Conservation (phyloP, 306 rosid genomes). For the Parietaria judaica region DNA sequence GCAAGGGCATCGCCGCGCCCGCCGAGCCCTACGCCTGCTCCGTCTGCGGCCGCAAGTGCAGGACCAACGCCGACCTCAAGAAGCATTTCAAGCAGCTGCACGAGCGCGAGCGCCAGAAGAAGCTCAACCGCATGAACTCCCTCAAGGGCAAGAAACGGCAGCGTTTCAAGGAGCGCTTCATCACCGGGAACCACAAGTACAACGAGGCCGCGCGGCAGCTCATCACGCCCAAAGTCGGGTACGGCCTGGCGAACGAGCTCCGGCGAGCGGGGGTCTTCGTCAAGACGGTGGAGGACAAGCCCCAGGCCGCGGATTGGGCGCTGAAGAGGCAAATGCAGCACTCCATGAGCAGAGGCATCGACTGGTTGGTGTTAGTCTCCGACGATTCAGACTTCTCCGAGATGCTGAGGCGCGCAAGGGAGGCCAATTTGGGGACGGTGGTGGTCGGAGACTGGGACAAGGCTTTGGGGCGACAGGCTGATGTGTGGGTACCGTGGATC, state of each 20-base stretch:
- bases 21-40: slow-evolving; percentile 48
- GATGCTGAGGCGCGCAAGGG: slow-evolving; percentile 69
- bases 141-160: slow-evolving; percentile 60
- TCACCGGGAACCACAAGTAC: slow-evolving; percentile 49
- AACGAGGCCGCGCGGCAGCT: slow-evolving; percentile 55
- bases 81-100: slow-evolving; percentile 69
- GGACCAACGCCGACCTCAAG: slow-evolving; percentile 49
- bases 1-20: slow-evolving; percentile 43
- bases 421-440: slow-evolving; percentile 61
- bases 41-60: slow-evolving; percentile 64
- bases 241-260: slow-evolving; percentile 67
- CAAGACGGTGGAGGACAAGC: slow-evolving; percentile 77
- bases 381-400: slow-evolving; percentile 80
- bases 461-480: slow-evolving; percentile 62
- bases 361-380: slow-evolving; percentile 73
- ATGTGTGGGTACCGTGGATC: slow-evolving; percentile 88
- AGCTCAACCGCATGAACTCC: slow-evolving; percentile 41
- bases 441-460: slow-evolving; percentile 76
- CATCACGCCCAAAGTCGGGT: slow-evolving; percentile 54
- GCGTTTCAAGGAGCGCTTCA: slow-evolving; percentile 47
- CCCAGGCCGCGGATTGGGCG: slow-evolving; percentile 86
- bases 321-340: slow-evolving; percentile 82
- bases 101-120: slow-evolving; percentile 64
- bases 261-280: slow-evolving; percentile 83
- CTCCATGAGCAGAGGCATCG: slow-evolving; percentile 73